These are phyloP conservation scores for Phytophthora kernoviae DNA, from an alignment of 352 stramenopile species.

Conservation along the genomic window DNA sequence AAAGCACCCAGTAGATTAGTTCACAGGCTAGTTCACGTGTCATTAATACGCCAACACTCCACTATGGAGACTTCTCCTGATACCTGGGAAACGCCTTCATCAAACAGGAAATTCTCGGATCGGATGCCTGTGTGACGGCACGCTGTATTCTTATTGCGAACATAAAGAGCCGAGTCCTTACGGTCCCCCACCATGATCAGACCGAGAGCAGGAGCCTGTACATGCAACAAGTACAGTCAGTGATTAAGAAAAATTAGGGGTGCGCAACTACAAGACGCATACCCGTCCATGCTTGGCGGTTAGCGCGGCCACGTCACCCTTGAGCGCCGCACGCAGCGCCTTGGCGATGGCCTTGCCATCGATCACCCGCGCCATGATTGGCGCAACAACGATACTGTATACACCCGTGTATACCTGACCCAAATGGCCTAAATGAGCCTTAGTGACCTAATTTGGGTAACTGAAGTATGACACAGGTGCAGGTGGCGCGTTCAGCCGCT, in stretches of 20 bases:
- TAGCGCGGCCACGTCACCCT: conserved; percentile 63
- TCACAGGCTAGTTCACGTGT: too few species aligned
- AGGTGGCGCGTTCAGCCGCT: conserved; percentile 36
- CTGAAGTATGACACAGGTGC: background rate
- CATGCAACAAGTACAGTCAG: background rate
- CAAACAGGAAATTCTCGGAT: conserved; percentile 88
- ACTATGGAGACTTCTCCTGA: background rate
- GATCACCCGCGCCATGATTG: conserved; percentile 49
- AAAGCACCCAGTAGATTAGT: background rate
- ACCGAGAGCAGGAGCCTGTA: conserved; percentile 92
- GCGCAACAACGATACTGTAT: too few species aligned
- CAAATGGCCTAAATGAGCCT: too few species aligned
- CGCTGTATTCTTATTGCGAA: conserved; percentile 98
- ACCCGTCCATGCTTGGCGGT: conserved; percentile 55
- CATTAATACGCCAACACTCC: too few species aligned
- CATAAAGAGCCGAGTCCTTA: conserved; percentile 97
- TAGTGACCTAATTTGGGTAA: background rate
- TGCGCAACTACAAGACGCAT: conserved; percentile 10
- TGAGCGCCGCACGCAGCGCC: conserved; percentile 63
- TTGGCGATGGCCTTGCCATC: conserved; percentile 74
- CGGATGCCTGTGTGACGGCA: conserved; percentile 94
- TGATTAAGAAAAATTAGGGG: background rate
- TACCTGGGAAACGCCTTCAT: conserved; percentile 69
- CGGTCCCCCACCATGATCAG: conserved; percentile 98
- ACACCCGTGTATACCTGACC: too few species aligned